These are phyloP conservation scores for Leccinellum luteum DNA, from an alignment of 768 basidiomycete species.

Conservation along the genomic window DNA sequence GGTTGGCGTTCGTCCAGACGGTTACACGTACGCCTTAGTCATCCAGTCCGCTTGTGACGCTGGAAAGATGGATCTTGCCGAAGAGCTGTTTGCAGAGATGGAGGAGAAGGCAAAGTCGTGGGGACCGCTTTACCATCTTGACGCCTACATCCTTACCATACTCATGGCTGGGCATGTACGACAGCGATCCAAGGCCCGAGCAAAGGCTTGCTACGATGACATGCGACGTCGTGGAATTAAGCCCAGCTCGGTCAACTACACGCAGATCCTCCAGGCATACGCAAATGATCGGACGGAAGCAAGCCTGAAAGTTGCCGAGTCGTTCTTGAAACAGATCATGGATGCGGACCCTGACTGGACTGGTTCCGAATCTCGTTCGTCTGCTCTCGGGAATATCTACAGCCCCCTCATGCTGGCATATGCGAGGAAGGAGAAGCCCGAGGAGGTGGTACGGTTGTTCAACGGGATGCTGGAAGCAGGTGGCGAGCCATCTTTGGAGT, in stretches of 20 bases:
- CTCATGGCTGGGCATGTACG: constrained; percentile 74
- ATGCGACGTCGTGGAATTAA: constrained; percentile 66
- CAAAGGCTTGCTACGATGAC: constrained; percentile 65
- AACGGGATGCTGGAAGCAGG: constrained; percentile 52
- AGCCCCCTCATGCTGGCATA: constrained; percentile 60
- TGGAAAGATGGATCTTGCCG: constrained; percentile 59
- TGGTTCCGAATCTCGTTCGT: constrained; percentile 37
- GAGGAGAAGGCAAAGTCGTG: constrained; percentile 39
- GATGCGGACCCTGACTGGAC: constrained; percentile 39
- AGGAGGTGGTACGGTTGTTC: constrained; percentile 57
- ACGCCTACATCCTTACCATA: constrained; percentile 65
- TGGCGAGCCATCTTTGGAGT: constrained; percentile 54
- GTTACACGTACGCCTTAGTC: constrained; percentile 65
- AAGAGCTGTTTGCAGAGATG: constrained; percentile 68
- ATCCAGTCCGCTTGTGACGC: constrained; percentile 82
- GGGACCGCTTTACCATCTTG: constrained; percentile 42
- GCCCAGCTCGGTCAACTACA: constrained; percentile 68
- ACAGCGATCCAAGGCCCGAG: constrained; percentile 46
- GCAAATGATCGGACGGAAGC: constrained; percentile 46
- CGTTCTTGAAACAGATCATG: constrained; percentile 57
- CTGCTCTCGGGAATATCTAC: constrained; percentile 54
- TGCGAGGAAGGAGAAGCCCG: constrained; percentile 39
- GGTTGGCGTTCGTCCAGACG: constrained; percentile 54
- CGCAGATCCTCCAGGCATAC: constrained; percentile 63
- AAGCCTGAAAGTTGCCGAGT: constrained; percentile 59